Evolutionary conservation across 2,329 filamentous ascomycete genomes (phyloP).

Genomic region (Sordariomycetes sp.): DNA sequence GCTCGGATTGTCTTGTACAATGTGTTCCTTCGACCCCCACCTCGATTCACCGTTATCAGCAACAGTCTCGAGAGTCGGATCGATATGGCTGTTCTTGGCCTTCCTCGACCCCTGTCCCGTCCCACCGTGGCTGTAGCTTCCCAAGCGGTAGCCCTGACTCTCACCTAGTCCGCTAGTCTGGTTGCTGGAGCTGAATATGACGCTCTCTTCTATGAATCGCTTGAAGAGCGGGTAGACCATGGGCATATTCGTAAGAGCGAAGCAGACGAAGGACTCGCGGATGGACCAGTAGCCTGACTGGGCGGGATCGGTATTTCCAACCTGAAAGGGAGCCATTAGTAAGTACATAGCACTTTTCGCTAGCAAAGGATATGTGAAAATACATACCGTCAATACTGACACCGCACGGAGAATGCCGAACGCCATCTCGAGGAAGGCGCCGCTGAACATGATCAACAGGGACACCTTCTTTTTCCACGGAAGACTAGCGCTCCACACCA

Average conservation of each 20-base stretch:
- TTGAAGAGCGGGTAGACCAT: conserved; percentile 22
- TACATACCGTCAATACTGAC: neutral
- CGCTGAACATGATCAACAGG: conserved; percentile 38
- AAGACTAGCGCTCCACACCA: conserved; percentile 39
- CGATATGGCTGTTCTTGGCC: neutral
- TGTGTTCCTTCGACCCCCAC: neutral
- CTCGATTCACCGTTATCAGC: neutral
- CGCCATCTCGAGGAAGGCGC: conserved; percentile 40
- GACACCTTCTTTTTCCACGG: conserved; percentile 33
- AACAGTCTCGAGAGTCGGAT: neutral
- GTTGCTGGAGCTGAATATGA: neutral
- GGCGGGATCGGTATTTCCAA: conserved; percentile 15
- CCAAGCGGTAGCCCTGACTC: neutral
- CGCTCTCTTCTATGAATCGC: conserved; percentile 10
- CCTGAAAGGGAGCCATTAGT: neutral
- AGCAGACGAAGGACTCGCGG: conserved; percentile 24
- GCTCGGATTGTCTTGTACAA: neutral
- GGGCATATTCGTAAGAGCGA: conserved; percentile 23
- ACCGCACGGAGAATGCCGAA: conserved; percentile 33
- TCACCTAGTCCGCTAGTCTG: neutral
- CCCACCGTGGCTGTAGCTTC: neutral
- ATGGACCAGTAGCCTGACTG: conserved; percentile 23
- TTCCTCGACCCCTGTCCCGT: neutral
- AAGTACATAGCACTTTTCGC: neutral
- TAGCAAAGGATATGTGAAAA: neutral